phyloP scores from a whole-genome alignment of 2,329 filamentous ascomycete species.

The Aspergillus fructus region DNA sequence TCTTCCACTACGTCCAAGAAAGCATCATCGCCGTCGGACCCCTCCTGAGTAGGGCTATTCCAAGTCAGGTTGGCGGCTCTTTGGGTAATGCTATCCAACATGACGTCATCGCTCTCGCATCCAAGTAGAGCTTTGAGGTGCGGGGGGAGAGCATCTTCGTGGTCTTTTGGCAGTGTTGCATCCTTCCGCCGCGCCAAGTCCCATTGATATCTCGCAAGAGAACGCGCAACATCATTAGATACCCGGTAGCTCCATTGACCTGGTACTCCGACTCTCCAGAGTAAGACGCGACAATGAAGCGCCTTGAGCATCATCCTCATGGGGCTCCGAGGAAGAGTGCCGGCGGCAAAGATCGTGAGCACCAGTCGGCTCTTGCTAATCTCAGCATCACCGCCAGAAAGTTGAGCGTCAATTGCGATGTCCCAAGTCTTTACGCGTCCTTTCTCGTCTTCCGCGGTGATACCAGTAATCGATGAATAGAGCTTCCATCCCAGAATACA shows the following conservation, averaged over 20 bases:
- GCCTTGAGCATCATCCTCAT: conserved; percentile 86
- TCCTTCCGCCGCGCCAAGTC: conserved; percentile 70
- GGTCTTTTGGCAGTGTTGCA: conserved; percentile 46
- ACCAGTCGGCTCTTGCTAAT: conserved; percentile 85
- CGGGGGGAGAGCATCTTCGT: conserved; percentile 68
- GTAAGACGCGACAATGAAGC: conserved; percentile 82
- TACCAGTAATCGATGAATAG: conserved; percentile 76
- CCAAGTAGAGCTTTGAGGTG: conserved; percentile 75
- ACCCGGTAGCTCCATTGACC: conserved; percentile 64
- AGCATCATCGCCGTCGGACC: conserved; percentile 62
- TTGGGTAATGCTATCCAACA: conserved; percentile 75
- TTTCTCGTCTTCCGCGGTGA: conserved; percentile 79
- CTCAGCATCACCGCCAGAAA: conserved; percentile 85
- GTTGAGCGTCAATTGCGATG: conserved; percentile 88
- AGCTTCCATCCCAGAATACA: conserved; percentile 73
- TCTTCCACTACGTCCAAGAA: conserved; percentile 82
- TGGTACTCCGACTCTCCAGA: conserved; percentile 73
- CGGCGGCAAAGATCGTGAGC: conserved; percentile 82
- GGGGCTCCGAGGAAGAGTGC: conserved; percentile 80
- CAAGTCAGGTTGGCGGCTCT: conserved; percentile 87
- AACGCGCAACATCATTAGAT: conserved; percentile 69
- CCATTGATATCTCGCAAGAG: conserved; percentile 76
- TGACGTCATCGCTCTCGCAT: conserved; percentile 76
- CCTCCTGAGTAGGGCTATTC: conserved; percentile 73
- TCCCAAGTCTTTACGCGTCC: conserved; percentile 89